Evolutionary conservation across 352 stramenopile species (phyloP), one percentile per base, ranked within the genome.

Genomic region (Saprolegnia diclina): DNA sequence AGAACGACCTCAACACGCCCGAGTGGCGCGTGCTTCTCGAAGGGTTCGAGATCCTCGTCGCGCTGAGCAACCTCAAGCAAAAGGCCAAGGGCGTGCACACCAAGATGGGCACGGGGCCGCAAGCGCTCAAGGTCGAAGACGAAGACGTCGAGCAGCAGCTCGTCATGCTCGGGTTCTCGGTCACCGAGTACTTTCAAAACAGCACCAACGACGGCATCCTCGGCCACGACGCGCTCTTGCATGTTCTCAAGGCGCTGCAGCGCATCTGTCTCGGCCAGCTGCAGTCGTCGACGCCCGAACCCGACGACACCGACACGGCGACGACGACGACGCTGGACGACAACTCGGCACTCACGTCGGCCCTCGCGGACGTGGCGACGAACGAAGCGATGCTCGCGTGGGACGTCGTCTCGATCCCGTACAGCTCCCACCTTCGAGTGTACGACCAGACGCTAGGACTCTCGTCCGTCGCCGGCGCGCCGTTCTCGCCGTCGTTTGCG

Each of bases 141-240:
- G 87, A 94, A 77, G 87, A 94, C 50, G 82, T 94, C 1, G 87
- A 94, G 56, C 87, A 94, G 71, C 87, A 94, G 63, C 73, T 94
- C 11, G 74, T 88, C 45, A 94, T 94, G 87, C 73, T 94, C 9
- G 81, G 80, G 38, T 88, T 82, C 53, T 92, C 87, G n/a, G 88
- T 94, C n/a, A 72, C 88, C 18, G 87, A 92, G 74, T 89, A 93
- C 38, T 91, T 94, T 53, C 78, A 77, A 16, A 81, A 91, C 67
- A 84, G 81, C 4, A 72, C 88, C 0, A 88, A 90, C 54, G 52
- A 59, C 11, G 52, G 52, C 52, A 59, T 59, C 35, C 64, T 94
- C 3, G 89, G 83, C 61, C 85, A 77, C 65, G 63, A 24, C 10
- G 84, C 86, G 3, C 65, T 92, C 22, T 73, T 77, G 9, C 80